Base-by-base conservation (phyloP, 345 rosid species). In the Rhodamnia rubescens region DNA sequence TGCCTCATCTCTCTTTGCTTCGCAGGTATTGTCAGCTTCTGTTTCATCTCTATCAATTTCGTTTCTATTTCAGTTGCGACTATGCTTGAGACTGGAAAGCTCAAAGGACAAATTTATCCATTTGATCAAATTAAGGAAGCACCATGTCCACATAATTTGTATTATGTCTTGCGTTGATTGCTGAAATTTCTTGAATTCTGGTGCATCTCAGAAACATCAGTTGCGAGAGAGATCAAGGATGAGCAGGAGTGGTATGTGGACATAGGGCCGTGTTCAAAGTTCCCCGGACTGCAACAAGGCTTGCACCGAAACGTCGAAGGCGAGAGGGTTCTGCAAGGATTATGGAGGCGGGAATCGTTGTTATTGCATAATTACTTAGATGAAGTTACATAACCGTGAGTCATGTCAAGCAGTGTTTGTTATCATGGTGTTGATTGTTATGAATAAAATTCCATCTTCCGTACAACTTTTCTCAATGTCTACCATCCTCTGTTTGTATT, bases 171-270 rank as follows among this genome's bases (percentile, higher is more conserved):
- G 36, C 26, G 26, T 5, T 20, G 78, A 8, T 36, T 69, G 47
- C 13, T 69, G 44, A 32, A 69, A 8, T 0, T 36, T 69, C 21
- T 69, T 69, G 24, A 69, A 69, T 69, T 69, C 6, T 69, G 47
- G 47, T 69, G 78, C 78, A 18, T 69, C 78, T 69, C 78, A 16
- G 40, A 82, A 82, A 9, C 58, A 56, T 53, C 44, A 53, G 12
- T 18, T 6, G 78, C 36, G 81, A 58, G 49, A 50, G 53, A 59
- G 54, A 42, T 55, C 40, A 59, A 49, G 74, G 22, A 7, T 16
- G 55, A 61, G 15, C 15, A 5, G 5, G 2, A 1, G 5, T 4
- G 54, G 54, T 2, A 11, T 0, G 1, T 0, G 6, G 57, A 9
- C 84, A 5, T 15, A 1, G 58, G 84, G 14, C 4, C 58, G 36